Evolutionary conservation across 2,329 filamentous ascomycete species (phyloP).

Genomic region (Talaromyces sp.): DNA sequence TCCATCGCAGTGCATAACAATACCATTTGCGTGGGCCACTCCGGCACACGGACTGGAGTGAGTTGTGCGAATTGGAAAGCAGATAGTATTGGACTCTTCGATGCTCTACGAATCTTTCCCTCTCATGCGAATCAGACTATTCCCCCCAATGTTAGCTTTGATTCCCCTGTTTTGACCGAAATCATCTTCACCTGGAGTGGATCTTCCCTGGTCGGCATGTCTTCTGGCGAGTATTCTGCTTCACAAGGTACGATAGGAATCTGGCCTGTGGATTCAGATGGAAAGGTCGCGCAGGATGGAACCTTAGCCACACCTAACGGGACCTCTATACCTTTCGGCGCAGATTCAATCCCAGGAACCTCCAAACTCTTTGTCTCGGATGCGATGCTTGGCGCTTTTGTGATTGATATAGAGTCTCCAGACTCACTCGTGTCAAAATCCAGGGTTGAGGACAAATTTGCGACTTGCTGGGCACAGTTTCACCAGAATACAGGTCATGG

Average conservation of each 20-base stretch:
- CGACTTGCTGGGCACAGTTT: background rate
- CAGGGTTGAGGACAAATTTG: background rate
- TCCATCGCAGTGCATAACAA: background rate
- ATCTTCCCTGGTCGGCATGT: background rate
- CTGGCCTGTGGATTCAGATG: background rate
- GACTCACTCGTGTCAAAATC: background rate
- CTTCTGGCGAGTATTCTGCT: background rate
- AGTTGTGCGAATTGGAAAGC: background rate
- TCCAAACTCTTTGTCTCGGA: background rate
- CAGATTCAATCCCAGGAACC: background rate
- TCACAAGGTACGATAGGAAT: background rate
- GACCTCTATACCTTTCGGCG: background rate
- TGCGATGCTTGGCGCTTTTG: background rate
- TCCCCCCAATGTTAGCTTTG: background rate
- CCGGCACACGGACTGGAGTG: background rate
- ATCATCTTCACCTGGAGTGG: background rate
- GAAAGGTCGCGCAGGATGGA: background rate
- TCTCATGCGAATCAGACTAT: background rate
- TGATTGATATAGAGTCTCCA: background rate
- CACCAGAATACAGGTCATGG: background rate
- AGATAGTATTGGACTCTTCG: background rate
- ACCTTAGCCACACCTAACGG: background rate
- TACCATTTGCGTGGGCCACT: background rate
- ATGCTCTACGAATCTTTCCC: background rate
- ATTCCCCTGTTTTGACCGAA: background rate